phyloP scores from a whole-genome alignment of 345 rosid species.

The Corymbia maculata region DNA sequence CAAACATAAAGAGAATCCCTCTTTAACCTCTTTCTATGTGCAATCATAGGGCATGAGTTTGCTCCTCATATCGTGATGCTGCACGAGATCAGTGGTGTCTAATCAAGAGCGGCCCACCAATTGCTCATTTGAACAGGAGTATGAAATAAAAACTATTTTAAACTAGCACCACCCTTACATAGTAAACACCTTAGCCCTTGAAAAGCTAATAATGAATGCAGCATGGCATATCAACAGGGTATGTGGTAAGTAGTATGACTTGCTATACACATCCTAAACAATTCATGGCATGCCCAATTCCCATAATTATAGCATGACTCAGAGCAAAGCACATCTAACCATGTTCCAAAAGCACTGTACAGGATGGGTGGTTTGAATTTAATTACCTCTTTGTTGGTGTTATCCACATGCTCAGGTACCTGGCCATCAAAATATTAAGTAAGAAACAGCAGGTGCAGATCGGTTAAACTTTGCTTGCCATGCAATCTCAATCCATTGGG shows the following conservation, averaged over 20 bases:
- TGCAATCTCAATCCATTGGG: neutral
- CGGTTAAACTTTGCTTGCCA: neutral
- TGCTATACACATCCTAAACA: neutral
- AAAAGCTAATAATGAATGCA: neutral
- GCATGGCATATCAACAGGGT: neutral
- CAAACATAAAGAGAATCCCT: neutral
- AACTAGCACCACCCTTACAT: neutral
- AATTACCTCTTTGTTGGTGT: conserved; percentile 40
- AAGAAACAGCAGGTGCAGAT: neutral
- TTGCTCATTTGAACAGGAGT: neutral
- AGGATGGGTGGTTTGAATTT: neutral
- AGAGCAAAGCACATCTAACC: neutral
- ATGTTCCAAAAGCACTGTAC: neutral
- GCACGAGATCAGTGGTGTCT: neutral
- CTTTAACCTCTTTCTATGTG: neutral
- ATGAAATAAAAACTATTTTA: neutral
- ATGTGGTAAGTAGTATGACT: neutral
- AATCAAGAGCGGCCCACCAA: neutral
- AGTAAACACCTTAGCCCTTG: neutral
- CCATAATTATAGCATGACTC: neutral
- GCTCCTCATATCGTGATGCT: neutral
- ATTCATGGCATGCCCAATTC: neutral
- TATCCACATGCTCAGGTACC: conserved; percentile 17
- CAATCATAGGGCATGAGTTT: neutral
- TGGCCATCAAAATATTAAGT: neutral